phyloP scores from a whole-genome alignment of 495 filamentous ascomycete genomes.

The Aspergillus panamensis region DNA sequence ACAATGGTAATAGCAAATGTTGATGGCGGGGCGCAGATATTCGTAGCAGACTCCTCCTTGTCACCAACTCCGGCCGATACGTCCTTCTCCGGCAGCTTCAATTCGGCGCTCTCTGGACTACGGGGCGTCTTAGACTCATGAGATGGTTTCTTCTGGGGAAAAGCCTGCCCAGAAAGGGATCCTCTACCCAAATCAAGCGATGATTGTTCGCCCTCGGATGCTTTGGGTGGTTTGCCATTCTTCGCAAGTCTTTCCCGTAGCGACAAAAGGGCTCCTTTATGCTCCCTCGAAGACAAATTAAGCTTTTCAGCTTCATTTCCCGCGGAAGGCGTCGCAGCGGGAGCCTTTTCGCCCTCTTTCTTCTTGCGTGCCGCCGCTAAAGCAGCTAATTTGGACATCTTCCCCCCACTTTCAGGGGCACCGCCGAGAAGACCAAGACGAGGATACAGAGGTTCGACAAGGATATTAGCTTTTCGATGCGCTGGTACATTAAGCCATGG shows the following conservation, averaged over 20 bases:
- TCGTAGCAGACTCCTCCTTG: slow-evolving; percentile 15
- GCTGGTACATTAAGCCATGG: slow-evolving; percentile 80
- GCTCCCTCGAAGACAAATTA: slow-evolving; percentile 23
- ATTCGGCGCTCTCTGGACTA: slow-evolving; percentile 4
- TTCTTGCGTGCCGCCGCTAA: slow-evolving; percentile 87
- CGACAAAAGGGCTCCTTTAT: slow-evolving; percentile 26
- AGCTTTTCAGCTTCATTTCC: slow-evolving; percentile 13
- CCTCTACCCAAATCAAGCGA: slow-evolving; percentile 25
- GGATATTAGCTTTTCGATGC: slow-evolving; percentile 62
- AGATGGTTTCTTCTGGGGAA: slow-evolving; percentile 19
- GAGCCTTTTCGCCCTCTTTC: slow-evolving; percentile 60
- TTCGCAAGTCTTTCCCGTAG: slow-evolving; percentile 38
- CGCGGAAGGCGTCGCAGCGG: slow-evolving; percentile 21
- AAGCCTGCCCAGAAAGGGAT: slow-evolving; percentile 16
- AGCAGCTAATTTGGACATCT: slow-evolving; percentile 85
- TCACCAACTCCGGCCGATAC: slow-evolving; percentile 14
- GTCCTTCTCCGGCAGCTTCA: background rate
- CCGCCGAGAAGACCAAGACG: slow-evolving; percentile 72
- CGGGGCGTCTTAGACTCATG: slow-evolving; percentile 19
- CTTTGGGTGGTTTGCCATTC: slow-evolving; percentile 30
- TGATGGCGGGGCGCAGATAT: slow-evolving; percentile 53
- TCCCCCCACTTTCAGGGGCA: slow-evolving; percentile 52
- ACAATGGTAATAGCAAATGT: slow-evolving; percentile 68
- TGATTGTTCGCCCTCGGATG: slow-evolving; percentile 28
- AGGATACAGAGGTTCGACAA: slow-evolving; percentile 59